Conservation (phyloP, 768 basidiomycete species). For the Phlebiopsis flavidoalba region DNA sequence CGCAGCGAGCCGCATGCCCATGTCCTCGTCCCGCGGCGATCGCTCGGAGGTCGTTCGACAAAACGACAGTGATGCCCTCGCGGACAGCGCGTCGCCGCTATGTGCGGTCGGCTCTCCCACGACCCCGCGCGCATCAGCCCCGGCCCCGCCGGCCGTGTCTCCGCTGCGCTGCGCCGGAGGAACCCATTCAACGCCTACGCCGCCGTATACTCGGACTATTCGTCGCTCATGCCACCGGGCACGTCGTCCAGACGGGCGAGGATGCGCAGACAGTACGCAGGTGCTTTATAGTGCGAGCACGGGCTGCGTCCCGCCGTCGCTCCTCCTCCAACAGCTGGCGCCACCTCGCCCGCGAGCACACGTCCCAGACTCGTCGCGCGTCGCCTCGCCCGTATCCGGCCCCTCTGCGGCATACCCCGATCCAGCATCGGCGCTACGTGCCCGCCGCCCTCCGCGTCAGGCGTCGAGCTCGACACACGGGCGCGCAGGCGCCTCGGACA, state of each 20-base stretch:
- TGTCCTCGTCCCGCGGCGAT: slow-evolving; percentile 25
- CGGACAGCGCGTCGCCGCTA: slow-evolving; percentile 30
- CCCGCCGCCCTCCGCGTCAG: slow-evolving; percentile 20
- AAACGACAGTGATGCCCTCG: slow-evolving; percentile 48
- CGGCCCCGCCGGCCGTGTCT: no score
- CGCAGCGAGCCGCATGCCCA: slow-evolving; percentile 26
- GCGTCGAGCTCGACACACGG: slow-evolving; percentile 16
- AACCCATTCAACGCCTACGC: slow-evolving; percentile 69
- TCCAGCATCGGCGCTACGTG: slow-evolving; percentile 17
- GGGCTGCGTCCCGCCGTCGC: slow-evolving; percentile 60
- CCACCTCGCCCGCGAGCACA: slow-evolving; percentile 42
- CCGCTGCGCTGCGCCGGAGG: slow-evolving; percentile 32
- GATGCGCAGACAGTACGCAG: slow-evolving; percentile 5
- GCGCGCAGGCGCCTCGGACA: slow-evolving; percentile 29
- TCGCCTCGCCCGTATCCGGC: slow-evolving; percentile 26
- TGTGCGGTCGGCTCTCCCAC: slow-evolving; percentile 30
- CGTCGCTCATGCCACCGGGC: slow-evolving; percentile 56
- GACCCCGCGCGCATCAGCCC: no score
- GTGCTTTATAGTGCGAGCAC: slow-evolving; percentile 28
- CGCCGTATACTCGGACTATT: slow-evolving; percentile 63
- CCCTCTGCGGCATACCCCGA: slow-evolving; percentile 8
- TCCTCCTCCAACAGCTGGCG: slow-evolving; percentile 49
- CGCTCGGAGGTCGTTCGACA: slow-evolving; percentile 49
- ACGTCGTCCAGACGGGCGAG: slow-evolving; percentile 23
- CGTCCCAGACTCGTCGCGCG: slow-evolving; percentile 46